Evolutionary conservation across 1,284 basidiomycete genomes (phyloP).

Genomic region (Pseudomicrostroma phylloplanum): DNA sequence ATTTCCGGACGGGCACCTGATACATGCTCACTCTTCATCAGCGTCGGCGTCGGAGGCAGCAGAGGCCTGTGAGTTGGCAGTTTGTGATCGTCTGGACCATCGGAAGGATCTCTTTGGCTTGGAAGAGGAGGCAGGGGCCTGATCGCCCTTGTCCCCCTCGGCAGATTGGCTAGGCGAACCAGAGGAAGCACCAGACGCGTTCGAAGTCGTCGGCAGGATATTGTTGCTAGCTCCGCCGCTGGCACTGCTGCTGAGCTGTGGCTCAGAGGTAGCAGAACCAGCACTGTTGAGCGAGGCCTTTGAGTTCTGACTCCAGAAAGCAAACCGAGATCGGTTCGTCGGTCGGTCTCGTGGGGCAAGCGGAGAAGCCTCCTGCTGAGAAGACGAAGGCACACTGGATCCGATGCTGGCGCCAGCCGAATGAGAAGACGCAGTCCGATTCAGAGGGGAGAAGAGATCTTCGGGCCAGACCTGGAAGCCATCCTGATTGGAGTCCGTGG

Average conservation of each 20-base stretch:
- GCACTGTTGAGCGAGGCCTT: conserved; percentile 3
- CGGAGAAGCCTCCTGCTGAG: neutral
- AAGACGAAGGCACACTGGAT: neutral
- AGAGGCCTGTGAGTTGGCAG: neutral
- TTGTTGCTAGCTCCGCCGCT: neutral
- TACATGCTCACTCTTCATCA: neutral
- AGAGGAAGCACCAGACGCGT: too few species aligned
- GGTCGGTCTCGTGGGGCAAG: neutral
- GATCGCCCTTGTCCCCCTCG: neutral
- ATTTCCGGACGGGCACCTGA: too few species aligned
- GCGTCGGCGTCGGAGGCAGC: neutral
- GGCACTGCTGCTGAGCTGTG: neutral
- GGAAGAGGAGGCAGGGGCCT: neutral
- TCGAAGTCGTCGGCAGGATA: neutral
- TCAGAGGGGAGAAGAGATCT: neutral
- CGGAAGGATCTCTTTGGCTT: neutral
- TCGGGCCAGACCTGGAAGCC: conserved; percentile 1
- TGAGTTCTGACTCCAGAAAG: conserved; percentile 2
- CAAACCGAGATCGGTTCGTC: neutral
- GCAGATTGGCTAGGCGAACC: neutral
- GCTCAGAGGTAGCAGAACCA: neutral
- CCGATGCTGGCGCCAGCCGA: conserved; percentile 7
- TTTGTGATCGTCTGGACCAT: neutral
- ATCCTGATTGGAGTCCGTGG: neutral
- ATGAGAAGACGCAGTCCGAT: neutral